A percentile compares a stretch with the other conserved stretches of the same genome.
Evolutionary conservation across 371 early-diverging fungal genomes (phyloP).

Genomic region (Racocetra persica): DNA sequence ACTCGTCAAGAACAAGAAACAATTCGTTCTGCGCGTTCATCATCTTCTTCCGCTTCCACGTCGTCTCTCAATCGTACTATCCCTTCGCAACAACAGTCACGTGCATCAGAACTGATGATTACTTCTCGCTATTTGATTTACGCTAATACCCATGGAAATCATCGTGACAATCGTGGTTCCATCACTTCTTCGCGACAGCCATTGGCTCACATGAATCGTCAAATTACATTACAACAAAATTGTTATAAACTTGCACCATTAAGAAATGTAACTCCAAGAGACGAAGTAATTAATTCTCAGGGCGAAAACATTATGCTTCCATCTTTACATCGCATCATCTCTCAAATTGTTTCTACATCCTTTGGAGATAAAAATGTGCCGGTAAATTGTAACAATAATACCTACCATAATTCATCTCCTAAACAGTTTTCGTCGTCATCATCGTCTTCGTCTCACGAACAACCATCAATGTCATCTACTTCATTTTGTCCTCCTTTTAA

Average conservation of each 20-base stretch:
- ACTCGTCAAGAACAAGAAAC: slow-evolving; percentile 23
- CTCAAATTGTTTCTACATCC: slow-evolving; percentile 1
- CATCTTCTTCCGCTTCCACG: background rate
- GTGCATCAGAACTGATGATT: background rate
- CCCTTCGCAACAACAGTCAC: background rate
- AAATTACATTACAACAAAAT: background rate
- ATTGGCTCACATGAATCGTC: too few relatives aligned
- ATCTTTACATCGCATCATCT: background rate
- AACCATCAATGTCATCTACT: too few relatives aligned
- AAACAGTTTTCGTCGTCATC: too few relatives aligned
- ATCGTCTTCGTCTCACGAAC: too few relatives aligned
- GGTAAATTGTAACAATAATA: too few relatives aligned
- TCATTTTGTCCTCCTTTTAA: too few relatives aligned
- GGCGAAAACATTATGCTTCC: background rate
- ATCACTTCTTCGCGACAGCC: background rate
- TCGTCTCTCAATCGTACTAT: background rate
- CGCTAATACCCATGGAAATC: background rate
- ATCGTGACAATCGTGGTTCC: background rate
- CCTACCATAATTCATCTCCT: too few relatives aligned
- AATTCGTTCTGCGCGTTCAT: background rate
- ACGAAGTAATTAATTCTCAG: background rate
- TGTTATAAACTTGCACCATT: slow-evolving; percentile 9
- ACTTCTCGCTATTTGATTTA: background rate
- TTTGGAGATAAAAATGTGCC: too few relatives aligned
- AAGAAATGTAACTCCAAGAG: background rate